These are phyloP conservation scores for Monosporascus sp. DNA, from an alignment of 2,329 filamentous ascomycete genomes.

Conservation along the genomic window DNA sequence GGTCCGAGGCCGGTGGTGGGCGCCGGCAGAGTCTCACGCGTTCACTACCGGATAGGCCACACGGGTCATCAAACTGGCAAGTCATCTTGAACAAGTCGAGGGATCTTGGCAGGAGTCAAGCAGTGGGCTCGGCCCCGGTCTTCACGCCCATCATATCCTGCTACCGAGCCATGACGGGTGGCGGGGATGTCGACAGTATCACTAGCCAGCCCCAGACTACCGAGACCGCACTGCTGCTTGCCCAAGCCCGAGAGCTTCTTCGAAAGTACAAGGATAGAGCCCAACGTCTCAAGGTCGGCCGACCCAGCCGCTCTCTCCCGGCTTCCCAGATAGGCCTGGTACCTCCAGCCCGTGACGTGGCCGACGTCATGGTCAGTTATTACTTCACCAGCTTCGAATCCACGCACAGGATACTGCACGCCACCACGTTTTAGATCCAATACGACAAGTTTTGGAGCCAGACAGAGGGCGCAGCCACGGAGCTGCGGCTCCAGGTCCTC, in stretches of 20 bases:
- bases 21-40: constrained; percentile 15
- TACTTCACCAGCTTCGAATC: constrained; percentile 49
- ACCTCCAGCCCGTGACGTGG: constrained; percentile 23
- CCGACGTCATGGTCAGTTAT: constrained; percentile 36
- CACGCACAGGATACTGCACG: constrained; percentile 47
- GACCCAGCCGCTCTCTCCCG: constrained; percentile 27
- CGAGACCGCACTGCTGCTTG: constrained; percentile 18
- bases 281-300: constrained; percentile 24
- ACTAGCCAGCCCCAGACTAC: constrained; percentile 10
- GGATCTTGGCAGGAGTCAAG: constrained; percentile 26
- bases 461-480: constrained; percentile 16
- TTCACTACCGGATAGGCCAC: constrained; percentile 1
- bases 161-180: constrained; percentile 17
- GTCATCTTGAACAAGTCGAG: constrained; percentile 31
- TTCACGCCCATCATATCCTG: constrained; percentile 24
- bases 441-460: constrained; percentile 43
- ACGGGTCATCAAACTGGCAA: constrained; percentile 20
- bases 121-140: constrained; percentile 26
- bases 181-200: constrained; percentile 5
- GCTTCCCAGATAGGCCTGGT: constrained; percentile 16
- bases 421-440: constrained; percentile 45
- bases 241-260: constrained; percentile 23
- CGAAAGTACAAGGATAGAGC: constrained; percentile 29
- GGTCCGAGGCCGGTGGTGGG: constrained; percentile 13
- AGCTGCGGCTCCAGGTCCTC: constrained; percentile 31